Base-by-base conservation (phyloP, 257 asterid genomes). In the Solanum chiquidenum region DNA sequence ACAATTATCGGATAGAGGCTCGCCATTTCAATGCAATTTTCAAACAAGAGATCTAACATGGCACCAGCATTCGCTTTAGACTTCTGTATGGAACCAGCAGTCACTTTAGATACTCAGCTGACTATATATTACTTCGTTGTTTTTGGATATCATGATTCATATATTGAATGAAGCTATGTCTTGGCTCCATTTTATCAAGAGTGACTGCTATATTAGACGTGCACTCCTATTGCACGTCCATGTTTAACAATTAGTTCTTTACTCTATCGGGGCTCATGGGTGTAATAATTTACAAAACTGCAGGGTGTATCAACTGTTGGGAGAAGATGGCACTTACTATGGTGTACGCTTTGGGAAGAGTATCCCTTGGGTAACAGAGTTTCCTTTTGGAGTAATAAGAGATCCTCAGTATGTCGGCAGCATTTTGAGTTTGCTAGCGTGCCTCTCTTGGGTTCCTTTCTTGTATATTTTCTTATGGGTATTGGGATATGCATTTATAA, bases 341-440 rank as follows among this genome's bases (percentile, higher is more conserved):
- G 99, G 99, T 2, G 95, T 97, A 46, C 95, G 99, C 23, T 97
- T 97, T 49, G 98, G 98, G 25, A 97, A 94, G 95, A 88, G 72
- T 85, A 89, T 97, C 68, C 98, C 98, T 2, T 95, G 98, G 99
- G 98, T 91, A 85, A 95, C 95, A 0, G 91, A 90, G 74, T 97
- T 95, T 74, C 99, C 98, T 2, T 95, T 97, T 27, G 99, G 99
- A 87, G 96, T 95, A 33, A 92, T 97, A 52, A 90, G 73, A 3
- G 99, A 97, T 92, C 99, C 99, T 84, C 99, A 97, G 91, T 97
- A 97, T 23, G 94, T 94, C 1, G 98, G 99, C 71, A 94, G 98
- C 93, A 88, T 97, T 83, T 14, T 91, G 93, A 95, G 99, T 91
- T 94, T 97, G 58, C 29, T 95, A 37, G 98, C 98, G 6, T 97